These are phyloP conservation scores for Nemophila menziesii DNA, from an alignment of 257 asterid genomes.

Conservation along the genomic window DNA sequence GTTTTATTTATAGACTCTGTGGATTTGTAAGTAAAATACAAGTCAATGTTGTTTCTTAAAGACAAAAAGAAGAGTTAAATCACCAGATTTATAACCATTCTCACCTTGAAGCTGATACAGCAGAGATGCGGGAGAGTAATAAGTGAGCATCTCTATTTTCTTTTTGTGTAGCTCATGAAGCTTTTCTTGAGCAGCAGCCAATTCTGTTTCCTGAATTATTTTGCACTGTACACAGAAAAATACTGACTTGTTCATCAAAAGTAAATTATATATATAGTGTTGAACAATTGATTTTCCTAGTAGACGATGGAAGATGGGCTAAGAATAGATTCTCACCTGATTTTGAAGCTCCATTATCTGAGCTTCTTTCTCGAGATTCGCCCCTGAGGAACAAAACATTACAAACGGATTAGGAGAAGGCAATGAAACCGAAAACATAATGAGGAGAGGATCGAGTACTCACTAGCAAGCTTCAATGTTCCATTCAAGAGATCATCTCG, in stretches of 20 bases:
- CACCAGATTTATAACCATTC: conserved; percentile 1
- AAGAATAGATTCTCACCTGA: conserved; percentile 62
- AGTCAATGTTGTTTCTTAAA: neutral
- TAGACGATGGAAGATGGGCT: neutral
- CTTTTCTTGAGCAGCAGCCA: conserved; percentile 91
- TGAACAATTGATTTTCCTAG: neutral
- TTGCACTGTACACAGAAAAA: conserved; percentile 51
- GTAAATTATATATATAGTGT: conserved; percentile 1
- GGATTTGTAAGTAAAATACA: neutral
- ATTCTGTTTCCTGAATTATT: conserved; percentile 80
- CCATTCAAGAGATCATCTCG: conserved; percentile 73
- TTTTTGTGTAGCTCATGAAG: conserved; percentile 66
- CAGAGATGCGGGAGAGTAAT: conserved; percentile 62
- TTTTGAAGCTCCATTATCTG: conserved; percentile 82
- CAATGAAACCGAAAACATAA: neutral
- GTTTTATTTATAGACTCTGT: conserved; percentile 67
- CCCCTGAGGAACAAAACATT: conserved; percentile 34
- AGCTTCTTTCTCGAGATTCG: conserved; percentile 82
- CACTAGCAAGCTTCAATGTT: conserved; percentile 90
- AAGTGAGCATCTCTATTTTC: conserved; percentile 50
- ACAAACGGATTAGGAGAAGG: neutral
- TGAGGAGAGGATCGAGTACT: conserved; percentile 16
- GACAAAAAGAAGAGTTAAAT: neutral
- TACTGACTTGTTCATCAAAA: neutral
- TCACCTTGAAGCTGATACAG: conserved; percentile 73